These are phyloP conservation scores for Didymella keratinophila DNA, from an alignment of 2,329 filamentous ascomycete species.

Conservation along the genomic window DNA sequence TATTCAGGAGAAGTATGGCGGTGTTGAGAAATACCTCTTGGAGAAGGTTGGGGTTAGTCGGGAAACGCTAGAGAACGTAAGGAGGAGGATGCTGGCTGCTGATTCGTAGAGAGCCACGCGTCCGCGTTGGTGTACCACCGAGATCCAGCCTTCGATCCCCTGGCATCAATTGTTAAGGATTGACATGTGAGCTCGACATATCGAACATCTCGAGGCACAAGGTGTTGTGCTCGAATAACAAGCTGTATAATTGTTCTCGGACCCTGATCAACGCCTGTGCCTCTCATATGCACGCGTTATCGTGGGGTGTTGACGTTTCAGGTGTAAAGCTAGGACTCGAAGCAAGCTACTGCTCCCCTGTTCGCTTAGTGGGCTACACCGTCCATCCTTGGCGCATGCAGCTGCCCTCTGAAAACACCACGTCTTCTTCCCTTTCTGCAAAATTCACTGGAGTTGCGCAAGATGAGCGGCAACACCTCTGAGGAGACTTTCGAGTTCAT, in stretches of 20 bases:
- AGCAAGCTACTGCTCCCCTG: slow-evolving; percentile 21
- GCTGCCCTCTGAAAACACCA: slow-evolving; percentile 36
- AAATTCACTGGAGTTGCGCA: slow-evolving; percentile 45
- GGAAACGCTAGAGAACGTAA: slow-evolving; percentile 49
- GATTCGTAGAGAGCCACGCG: slow-evolving; percentile 20
- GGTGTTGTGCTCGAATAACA: background rate
- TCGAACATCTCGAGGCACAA: background rate
- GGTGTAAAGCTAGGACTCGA: slow-evolving; percentile 32
- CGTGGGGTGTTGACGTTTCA: slow-evolving; percentile 21
- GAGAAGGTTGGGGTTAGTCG: slow-evolving; percentile 62
- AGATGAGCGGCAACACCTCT: slow-evolving; percentile 49
- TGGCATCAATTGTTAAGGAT: slow-evolving; percentile 4
- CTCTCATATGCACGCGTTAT: slow-evolving; percentile 11
- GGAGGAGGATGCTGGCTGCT: slow-evolving; percentile 40
- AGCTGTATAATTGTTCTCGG: background rate
- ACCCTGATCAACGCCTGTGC: background rate
- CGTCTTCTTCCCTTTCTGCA: slow-evolving; percentile 34
- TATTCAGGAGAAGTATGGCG: slow-evolving; percentile 69
- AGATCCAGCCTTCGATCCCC: background rate
- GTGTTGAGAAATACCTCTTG: slow-evolving; percentile 72
- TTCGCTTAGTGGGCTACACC: slow-evolving; percentile 42
- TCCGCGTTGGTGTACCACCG: slow-evolving; percentile 19
- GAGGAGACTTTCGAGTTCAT: slow-evolving; percentile 72
- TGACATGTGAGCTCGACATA: background rate
- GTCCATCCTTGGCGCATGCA: slow-evolving; percentile 37